Base-by-base conservation (phyloP, 352 stramenopile genomes). In the Phytophthora hibernalis region DNA sequence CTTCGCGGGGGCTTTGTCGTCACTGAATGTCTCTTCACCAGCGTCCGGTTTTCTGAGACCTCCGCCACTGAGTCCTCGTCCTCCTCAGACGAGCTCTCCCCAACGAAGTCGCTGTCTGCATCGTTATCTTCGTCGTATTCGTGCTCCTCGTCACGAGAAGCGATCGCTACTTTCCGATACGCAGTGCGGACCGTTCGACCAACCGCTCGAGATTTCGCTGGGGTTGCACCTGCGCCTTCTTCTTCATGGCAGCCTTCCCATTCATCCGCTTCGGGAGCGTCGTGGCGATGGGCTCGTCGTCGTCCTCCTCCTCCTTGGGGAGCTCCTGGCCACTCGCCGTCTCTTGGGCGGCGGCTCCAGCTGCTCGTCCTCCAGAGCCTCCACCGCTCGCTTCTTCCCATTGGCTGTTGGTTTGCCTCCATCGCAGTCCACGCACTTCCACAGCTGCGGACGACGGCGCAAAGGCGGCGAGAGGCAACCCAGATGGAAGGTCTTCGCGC, bases 381-480 rank as follows among this genome's bases (percentile, higher is more conserved):
- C 15, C 30, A 21, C 16, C n/a, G 54, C 60, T 47, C 51, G 42
- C 22, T 53, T 68, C 37, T 72, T 65, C 33, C 54, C 42, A 44
- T 43, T 42, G 44, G 7, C 26, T 11, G 18, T 45, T 37, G 22
- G 49, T 28, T 22, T 10, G 1, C 56, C 54, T 35, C 45, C 37
- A 20, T 51, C 55, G 33, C 83, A 92, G 18, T 45, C 35, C 9
- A 52, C 20, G 49, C 85, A 93, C 26, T 65, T 51, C 85, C 82
- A 92, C 1, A 74, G 45, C 51, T 57, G 60, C 9, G 83, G 82
- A 0, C 80, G 78, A 1, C 82, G 81, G 44, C 74, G 76, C 38
- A 90, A 63, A 37, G 77, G 72, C 48, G 85, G 85, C 22, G 54
- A 52, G n/a, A 82, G 69, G 61, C 85, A 94, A 12, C 66, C 35